Base-by-base conservation (phyloP, 73 alveolate genomes). In the Diophrys sp. region DNA sequence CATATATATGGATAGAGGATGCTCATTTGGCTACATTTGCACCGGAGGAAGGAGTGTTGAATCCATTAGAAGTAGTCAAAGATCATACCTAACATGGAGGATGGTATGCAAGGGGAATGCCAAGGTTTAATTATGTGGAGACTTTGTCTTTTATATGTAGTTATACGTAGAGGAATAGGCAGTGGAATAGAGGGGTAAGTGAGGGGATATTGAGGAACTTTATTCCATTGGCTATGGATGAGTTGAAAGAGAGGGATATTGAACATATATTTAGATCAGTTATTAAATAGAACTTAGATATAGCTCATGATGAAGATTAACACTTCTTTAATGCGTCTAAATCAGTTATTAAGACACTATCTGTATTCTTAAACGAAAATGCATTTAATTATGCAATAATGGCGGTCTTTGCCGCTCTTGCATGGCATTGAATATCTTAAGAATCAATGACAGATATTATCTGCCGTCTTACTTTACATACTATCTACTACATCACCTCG, bases 211-310 rank as follows among this genome's bases (percentile, higher is more conserved):
- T 44, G 18, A 44, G 62, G 62, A 44, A 44, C 62, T 44, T 44
- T 18, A 11, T 44, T 11, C 5, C 18, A 44, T 44, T 44, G 18
- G 62, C 62, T 11, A 44, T 44, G 5, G 62, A 44, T 44, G 5
- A 44, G 18, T 44, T 44, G 18, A 44, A 44, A 18, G n/a, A 44
- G 62, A 44, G 62, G 18, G 62, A 44, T 44, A 44, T 44, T 11
- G 62, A 44, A 44, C 62, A 44, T 44, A 44, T 44, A 44, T 44
- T 44, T 44, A 44, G 62, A 44, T 44, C 62, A 44, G 62, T 44
- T 11, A 44, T 44, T 5, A 44, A 44, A 44, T 44, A 5, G 5
- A 11, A 44, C 5, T 18, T 44, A 44, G 62, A 44, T 44, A 44
- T 44, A 5, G 62, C 62, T 44, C 62, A 44, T 44, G 62, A 44